phyloP scores from a whole-genome alignment of 179 eudicot genomes.

The Nepenthes alata region DNA sequence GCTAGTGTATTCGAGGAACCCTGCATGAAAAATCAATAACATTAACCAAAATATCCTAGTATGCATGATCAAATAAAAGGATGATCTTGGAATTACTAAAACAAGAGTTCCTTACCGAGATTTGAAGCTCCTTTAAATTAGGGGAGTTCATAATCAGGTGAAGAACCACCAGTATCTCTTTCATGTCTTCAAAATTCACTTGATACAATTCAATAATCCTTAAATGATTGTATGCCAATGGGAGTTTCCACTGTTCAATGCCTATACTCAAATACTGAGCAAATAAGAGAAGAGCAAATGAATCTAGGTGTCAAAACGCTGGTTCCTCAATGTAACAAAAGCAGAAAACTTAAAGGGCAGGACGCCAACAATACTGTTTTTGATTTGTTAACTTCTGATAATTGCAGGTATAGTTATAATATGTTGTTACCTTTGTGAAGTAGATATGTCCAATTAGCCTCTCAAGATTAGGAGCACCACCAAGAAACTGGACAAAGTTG shows the following conservation, averaged over 20 bases:
- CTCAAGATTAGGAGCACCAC: constrained; percentile 69
- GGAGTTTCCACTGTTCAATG: constrained; percentile 36
- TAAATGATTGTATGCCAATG: constrained; percentile 33
- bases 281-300: constrained; percentile 10
- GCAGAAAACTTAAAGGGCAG: neutral
- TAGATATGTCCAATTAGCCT: constrained; percentile 75
- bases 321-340: neutral
- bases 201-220: constrained; percentile 67
- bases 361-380: neutral
- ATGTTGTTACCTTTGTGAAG: constrained; percentile 70
- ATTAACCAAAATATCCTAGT: neutral
- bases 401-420: neutral
- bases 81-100: neutral
- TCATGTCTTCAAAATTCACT: constrained; percentile 84
- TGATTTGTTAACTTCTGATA: neutral
- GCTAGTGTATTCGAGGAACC: constrained; percentile 51
- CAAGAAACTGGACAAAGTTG: constrained; percentile 76
- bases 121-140: constrained; percentile 60
- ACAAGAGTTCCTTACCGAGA: constrained; percentile 59
- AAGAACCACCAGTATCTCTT: constrained; percentile 75
- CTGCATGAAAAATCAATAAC: constrained; percentile 20
- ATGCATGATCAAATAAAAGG: neutral
- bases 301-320: constrained; percentile 1
- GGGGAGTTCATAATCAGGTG: constrained; percentile 73
- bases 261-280: constrained; percentile 80